phyloP scores from a whole-genome alignment of 2,329 filamentous ascomycete species.

The Colletotrichum noveboracense region DNA sequence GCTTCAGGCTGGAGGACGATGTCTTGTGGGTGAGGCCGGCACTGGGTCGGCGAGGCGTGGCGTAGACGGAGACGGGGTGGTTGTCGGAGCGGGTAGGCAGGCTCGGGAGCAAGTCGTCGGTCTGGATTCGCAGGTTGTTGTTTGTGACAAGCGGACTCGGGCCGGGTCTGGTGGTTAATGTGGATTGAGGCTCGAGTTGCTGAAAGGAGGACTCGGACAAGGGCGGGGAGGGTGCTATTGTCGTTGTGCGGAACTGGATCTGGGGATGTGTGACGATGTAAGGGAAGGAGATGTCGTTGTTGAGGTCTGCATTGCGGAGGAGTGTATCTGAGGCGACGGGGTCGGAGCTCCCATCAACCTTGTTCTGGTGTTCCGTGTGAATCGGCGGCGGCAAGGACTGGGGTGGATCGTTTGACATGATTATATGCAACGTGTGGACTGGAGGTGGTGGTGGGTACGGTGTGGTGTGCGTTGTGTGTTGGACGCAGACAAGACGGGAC shows the following conservation, averaged over 20 bases:
- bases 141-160: slow-evolving; percentile 12
- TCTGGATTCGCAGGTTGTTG: slow-evolving; percentile 41
- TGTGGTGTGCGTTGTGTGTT: background rate
- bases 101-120: slow-evolving; percentile 32
- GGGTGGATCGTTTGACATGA: slow-evolving; percentile 23
- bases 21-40: slow-evolving; percentile 41
- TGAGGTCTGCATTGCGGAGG: slow-evolving; percentile 17
- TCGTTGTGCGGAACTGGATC: slow-evolving; percentile 41
- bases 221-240: slow-evolving; percentile 42
- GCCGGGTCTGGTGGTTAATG: background rate
- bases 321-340: slow-evolving; percentile 19
- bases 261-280: slow-evolving; percentile 25
- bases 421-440: slow-evolving; percentile 17
- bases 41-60: slow-evolving; percentile 27
- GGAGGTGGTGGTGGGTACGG: slow-evolving; percentile 8
- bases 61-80: slow-evolving; percentile 34
- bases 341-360: slow-evolving; percentile 16
- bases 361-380: slow-evolving; percentile 10
- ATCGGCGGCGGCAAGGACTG: slow-evolving; percentile 15
- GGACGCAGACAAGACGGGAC: background rate
- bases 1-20: slow-evolving; percentile 51
- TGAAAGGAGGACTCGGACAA: slow-evolving; percentile 26
- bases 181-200: slow-evolving; percentile 13
- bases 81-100: slow-evolving; percentile 30
- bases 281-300: slow-evolving; percentile 21